These are phyloP conservation scores for Candida glaebosa DNA, from an alignment of 805 yeast species.

Conservation along the genomic window DNA sequence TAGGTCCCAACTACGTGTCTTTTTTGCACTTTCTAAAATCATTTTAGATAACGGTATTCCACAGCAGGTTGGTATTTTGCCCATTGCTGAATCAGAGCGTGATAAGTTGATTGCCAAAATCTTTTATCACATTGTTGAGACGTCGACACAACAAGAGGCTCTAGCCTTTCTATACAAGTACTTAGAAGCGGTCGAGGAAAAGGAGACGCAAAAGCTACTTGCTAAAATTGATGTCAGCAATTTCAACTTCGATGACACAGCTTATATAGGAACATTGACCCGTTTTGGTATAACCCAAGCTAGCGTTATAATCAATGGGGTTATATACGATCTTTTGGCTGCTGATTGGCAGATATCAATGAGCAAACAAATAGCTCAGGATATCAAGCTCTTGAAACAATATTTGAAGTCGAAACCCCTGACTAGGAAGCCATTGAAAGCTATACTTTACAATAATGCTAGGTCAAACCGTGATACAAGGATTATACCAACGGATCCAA, in stretches of 20 bases:
- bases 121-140: slow-evolving; percentile 32
- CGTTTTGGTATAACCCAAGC: slow-evolving; percentile 43
- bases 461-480: slow-evolving; percentile 42
- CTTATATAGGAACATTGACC: slow-evolving; percentile 20
- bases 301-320: slow-evolving; percentile 69
- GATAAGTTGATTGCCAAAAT: slow-evolving; percentile 27
- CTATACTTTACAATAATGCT: slow-evolving; percentile 42
- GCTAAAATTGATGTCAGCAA: slow-evolving; percentile 14
- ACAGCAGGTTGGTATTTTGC: slow-evolving; percentile 81
- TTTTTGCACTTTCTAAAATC: slow-evolving; percentile 47
- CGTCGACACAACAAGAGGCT: slow-evolving; percentile 29
- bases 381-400: slow-evolving; percentile 36
- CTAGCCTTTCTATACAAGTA: slow-evolving; percentile 38
- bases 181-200: slow-evolving; percentile 22
- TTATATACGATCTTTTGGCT: slow-evolving; percentile 47
- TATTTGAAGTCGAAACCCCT: slow-evolving; percentile 15
- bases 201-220: slow-evolving; percentile 22
- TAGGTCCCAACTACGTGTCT: slow-evolving; percentile 46
- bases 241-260: slow-evolving; percentile 13
- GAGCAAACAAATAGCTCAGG: slow-evolving; percentile 52
- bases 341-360: slow-evolving; percentile 54
- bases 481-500: slow-evolving; percentile 32
- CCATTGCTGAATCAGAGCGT: slow-evolving; percentile 38
- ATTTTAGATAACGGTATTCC: slow-evolving; percentile 60
- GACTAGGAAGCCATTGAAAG: slow-evolving; percentile 22